Evolutionary conservation across 2,329 filamentous ascomycete species (phyloP).

Genomic region (Penicillium griseofulvum): DNA sequence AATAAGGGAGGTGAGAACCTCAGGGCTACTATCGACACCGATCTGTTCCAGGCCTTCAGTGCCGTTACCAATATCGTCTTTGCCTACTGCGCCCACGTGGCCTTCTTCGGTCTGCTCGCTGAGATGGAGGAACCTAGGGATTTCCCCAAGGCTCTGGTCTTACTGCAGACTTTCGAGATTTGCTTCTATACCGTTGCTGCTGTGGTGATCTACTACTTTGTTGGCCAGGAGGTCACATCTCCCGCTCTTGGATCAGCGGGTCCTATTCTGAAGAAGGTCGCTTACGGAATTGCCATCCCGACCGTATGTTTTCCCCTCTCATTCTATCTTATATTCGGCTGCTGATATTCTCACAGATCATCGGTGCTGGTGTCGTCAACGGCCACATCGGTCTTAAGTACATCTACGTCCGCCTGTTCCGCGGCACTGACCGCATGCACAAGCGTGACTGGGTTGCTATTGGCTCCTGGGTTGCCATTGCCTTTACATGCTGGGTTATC

Average conservation of each 20-base stretch:
- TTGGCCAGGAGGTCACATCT: conserved; percentile 59
- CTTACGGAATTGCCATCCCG: conserved; percentile 66
- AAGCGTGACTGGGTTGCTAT: conserved; percentile 51
- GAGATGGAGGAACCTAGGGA: conserved; percentile 62
- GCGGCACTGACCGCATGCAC: conserved; percentile 54
- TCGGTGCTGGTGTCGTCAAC: conserved; percentile 69
- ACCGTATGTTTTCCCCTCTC: conserved; percentile 43
- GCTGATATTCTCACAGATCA: conserved; percentile 44
- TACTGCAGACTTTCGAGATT: conserved; percentile 60
- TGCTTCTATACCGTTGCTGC: conserved; percentile 64
- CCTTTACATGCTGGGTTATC: conserved; percentile 55
- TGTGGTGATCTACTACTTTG: conserved; percentile 67
- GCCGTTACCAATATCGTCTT: conserved; percentile 69
- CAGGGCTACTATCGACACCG: conserved; percentile 40
- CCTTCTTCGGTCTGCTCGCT: conserved; percentile 64
- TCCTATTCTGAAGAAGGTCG: conserved; percentile 57
- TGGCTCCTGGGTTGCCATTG: conserved; percentile 60
- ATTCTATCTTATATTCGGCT: neutral
- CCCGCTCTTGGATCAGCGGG: conserved; percentile 66
- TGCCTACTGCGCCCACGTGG: conserved; percentile 67
- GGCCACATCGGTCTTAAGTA: conserved; percentile 65
- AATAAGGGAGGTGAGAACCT: conserved; percentile 41
- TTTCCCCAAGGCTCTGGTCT: conserved; percentile 61
- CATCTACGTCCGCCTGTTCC: conserved; percentile 63
- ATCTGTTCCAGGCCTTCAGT: conserved; percentile 56